phyloP scores from a whole-genome alignment of 345 rosid species.

The Lagerstroemia speciosa region DNA sequence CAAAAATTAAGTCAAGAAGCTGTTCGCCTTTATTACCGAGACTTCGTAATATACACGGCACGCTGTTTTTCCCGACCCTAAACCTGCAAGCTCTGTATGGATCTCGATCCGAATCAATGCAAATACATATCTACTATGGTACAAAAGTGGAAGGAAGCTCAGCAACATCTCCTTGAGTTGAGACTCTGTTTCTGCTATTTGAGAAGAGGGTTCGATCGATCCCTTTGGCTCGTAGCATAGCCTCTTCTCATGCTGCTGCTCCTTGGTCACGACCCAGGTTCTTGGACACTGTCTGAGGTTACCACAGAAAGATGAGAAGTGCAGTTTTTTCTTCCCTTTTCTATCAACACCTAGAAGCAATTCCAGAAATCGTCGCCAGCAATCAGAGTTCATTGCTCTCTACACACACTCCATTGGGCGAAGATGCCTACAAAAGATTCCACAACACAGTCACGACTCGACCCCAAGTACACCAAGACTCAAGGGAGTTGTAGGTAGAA shows the following conservation, averaged over 20 bases:
- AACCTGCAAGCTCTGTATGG: slow-evolving; percentile 1
- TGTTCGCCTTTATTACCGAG: background rate
- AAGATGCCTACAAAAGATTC: slow-evolving; percentile 1
- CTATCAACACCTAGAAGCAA: background rate
- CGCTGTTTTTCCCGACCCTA: background rate
- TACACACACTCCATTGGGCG: slow-evolving; percentile 1
- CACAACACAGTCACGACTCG: background rate
- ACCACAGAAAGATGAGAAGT: background rate
- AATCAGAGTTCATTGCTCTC: slow-evolving; percentile 1
- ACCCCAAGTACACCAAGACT: background rate
- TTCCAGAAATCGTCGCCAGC: background rate
- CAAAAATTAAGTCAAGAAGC: background rate
- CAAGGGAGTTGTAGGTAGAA: background rate
- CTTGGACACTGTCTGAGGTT: background rate
- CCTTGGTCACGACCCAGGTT: background rate
- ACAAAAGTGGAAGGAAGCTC: background rate
- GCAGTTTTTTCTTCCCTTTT: background rate
- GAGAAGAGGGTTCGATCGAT: background rate
- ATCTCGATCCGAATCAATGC: background rate
- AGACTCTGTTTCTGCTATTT: background rate
- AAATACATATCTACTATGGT: background rate
- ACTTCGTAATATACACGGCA: background rate
- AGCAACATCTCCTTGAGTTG: background rate
- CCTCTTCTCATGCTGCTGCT: background rate
- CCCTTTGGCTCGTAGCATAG: background rate